Evolutionary conservation across 345 rosid genomes (phyloP), one percentile per base, ranked within the genome.

Genomic region (Lepidium sativum): DNA sequence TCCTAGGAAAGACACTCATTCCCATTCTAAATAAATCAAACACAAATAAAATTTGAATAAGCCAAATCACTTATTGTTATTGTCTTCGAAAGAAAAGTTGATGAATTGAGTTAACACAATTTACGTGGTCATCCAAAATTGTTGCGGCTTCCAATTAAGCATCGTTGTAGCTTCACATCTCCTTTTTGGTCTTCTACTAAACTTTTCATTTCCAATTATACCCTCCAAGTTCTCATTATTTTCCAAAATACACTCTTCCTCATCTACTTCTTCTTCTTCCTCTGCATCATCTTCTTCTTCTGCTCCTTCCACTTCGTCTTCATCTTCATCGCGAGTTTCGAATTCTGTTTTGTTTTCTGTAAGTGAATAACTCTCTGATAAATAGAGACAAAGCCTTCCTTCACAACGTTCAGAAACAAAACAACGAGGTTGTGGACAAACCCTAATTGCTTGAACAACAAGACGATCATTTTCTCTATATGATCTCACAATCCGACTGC

Each of bases 401-500:
- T 78, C 67, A 53, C 78, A 60, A 53, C 97, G 81, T 64, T 94
- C 91, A 31, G 84, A 82, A 6, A 77, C 81, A 73, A 94, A 84
- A 44, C 41, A 64, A 25, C 66, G 25, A 29, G n/a, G 66, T 13
- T 45, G 48, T 34, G 80, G 54, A 31, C 80, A 77, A 45, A 69
- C 74, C 37, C 45, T 50, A 31, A 80, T 84, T 1, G 89, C 97
- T 73, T 77, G 60, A 54, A 94, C 67, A 35, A 94, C 66, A 49
- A 90, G 78, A 57, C 99, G 79, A 31, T 96, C 99, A 7, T 76
- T 85, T 81, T 81, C 92, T 14, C 87, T 68, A 48, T 57, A 80
- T 54, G 91, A 67, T 44, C 56, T 80, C 43, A 94, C 77, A 2
- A 78, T 71, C 17, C 38, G 56, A 0, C 80, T 65, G 31, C 15